Conservation (phyloP, 306 rosid species). For the Luffa acutangula region DNA sequence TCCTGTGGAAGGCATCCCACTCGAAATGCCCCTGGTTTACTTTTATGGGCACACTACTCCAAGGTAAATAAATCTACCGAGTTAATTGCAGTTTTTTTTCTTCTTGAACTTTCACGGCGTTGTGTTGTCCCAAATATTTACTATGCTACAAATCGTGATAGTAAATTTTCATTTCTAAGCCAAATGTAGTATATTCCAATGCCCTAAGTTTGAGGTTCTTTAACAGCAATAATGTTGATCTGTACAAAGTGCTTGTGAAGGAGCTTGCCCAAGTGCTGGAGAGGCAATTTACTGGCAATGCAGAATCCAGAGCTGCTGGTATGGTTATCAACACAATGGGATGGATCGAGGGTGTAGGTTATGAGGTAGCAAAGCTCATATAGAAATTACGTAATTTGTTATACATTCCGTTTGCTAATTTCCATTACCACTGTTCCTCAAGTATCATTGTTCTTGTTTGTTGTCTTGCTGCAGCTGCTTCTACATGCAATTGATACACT, state of each 20-base stretch:
- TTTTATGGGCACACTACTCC: slow-evolving; percentile 82
- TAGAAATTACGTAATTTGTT: not conserved
- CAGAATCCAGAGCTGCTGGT: slow-evolving; percentile 91
- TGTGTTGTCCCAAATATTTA: not conserved
- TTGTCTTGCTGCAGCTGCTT: slow-evolving; percentile 57
- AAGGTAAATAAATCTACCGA: slow-evolving; percentile 25
- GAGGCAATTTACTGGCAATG: slow-evolving; percentile 69
- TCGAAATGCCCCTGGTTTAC: slow-evolving; percentile 90
- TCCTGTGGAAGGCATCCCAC: slow-evolving; percentile 91
- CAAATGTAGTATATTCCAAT: slow-evolving; percentile 7
- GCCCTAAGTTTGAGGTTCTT: slow-evolving; percentile 14
- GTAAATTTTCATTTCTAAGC: not conserved
- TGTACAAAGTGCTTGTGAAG: slow-evolving; percentile 80
- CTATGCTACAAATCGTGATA: not conserved
- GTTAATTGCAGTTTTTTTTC: not conserved
- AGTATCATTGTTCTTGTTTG: slow-evolving; percentile 2
- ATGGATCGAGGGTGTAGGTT: slow-evolving; percentile 95
- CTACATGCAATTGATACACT: slow-evolving; percentile 77
- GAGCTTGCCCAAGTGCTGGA: slow-evolving; percentile 82
- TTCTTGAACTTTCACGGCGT: not conserved
- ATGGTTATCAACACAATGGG: slow-evolving; percentile 99
- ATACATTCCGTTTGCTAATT: not conserved
- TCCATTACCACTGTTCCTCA: slow-evolving; percentile 6
- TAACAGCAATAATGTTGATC: slow-evolving; percentile 69
- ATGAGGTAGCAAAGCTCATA: slow-evolving; percentile 47